phyloP scores from a whole-genome alignment of 208 protist genomes.

The Lotmaria passim region DNA sequence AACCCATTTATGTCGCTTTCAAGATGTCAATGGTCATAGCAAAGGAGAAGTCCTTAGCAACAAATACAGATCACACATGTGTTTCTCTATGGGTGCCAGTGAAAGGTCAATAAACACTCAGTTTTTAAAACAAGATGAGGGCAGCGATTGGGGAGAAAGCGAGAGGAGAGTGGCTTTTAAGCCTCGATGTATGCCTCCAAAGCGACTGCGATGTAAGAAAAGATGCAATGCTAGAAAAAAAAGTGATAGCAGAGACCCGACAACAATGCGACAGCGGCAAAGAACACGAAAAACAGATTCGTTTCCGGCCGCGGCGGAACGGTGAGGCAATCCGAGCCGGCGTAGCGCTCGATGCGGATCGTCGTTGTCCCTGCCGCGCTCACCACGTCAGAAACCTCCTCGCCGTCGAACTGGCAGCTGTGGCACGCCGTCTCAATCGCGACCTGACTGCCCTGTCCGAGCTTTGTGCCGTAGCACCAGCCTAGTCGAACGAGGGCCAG shows the following conservation, averaged over 20 bases:
- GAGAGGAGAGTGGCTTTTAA: too few species aligned
- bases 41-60: too few species aligned
- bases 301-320: slow-evolving; percentile 20
- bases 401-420: slow-evolving; percentile 63
- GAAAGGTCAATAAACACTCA: too few species aligned
- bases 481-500: slow-evolving; percentile 48
- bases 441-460: slow-evolving; percentile 54
- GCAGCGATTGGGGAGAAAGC: too few species aligned
- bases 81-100: too few species aligned
- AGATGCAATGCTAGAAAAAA: background rate
- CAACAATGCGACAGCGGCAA: background rate
- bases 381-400: slow-evolving; percentile 25
- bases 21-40: too few species aligned
- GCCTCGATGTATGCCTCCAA: background rate
- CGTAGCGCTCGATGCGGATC: slow-evolving; percentile 16
- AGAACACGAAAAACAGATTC: background rate
- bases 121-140: too few species aligned
- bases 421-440: slow-evolving; percentile 28
- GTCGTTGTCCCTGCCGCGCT: background rate
- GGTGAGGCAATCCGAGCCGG: slow-evolving; percentile 19
- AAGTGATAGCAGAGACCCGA: background rate
- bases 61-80: too few species aligned
- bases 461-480: slow-evolving; percentile 49
- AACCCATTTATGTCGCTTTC: too few species aligned
- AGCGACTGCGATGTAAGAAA: background rate